Evolutionary conservation across 805 yeast species (phyloP).

Genomic region (Kodamaea leandrae): DNA sequence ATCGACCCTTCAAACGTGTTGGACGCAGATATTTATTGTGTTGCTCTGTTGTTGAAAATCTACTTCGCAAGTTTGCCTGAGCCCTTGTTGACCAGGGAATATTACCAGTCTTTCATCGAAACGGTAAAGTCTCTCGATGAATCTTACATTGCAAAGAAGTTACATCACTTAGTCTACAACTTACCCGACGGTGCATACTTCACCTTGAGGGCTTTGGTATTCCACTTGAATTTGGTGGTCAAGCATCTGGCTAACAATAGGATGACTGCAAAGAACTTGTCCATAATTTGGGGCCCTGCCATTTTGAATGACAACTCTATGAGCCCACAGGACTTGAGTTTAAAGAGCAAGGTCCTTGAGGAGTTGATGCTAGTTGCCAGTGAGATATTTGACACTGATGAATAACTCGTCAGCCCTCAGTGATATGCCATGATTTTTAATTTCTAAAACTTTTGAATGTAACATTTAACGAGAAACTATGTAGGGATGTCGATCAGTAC

Average conservation of each 20-base stretch:
- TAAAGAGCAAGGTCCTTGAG: constrained; percentile 76
- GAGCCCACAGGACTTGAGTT: constrained; percentile 70
- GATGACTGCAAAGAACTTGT: constrained; percentile 78
- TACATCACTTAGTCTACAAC: constrained; percentile 85
- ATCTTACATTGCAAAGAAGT: constrained; percentile 57
- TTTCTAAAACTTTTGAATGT: neutral
- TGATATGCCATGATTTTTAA: neutral
- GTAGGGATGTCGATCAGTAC: neutral
- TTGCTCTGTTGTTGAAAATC: constrained; percentile 82
- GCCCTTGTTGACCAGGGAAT: constrained; percentile 69
- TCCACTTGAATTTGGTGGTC: constrained; percentile 79
- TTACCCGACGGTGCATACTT: constrained; percentile 95
- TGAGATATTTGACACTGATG: constrained; percentile 59
- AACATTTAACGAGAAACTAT: neutral
- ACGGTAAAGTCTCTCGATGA: constrained; percentile 56
- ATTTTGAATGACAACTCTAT: constrained; percentile 64
- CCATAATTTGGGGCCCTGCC: constrained; percentile 95
- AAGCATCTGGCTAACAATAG: constrained; percentile 61
- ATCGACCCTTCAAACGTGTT: constrained; percentile 46
- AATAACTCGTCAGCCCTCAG: constrained; percentile 11
- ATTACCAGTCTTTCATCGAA: constrained; percentile 59
- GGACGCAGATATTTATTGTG: constrained; percentile 80
- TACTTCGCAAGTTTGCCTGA: constrained; percentile 86
- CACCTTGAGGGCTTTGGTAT: constrained; percentile 77
- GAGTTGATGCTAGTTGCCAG: constrained; percentile 80